phyloP scores from a whole-genome alignment of 139 green algal species.

The Tetraselmis chui region DNA sequence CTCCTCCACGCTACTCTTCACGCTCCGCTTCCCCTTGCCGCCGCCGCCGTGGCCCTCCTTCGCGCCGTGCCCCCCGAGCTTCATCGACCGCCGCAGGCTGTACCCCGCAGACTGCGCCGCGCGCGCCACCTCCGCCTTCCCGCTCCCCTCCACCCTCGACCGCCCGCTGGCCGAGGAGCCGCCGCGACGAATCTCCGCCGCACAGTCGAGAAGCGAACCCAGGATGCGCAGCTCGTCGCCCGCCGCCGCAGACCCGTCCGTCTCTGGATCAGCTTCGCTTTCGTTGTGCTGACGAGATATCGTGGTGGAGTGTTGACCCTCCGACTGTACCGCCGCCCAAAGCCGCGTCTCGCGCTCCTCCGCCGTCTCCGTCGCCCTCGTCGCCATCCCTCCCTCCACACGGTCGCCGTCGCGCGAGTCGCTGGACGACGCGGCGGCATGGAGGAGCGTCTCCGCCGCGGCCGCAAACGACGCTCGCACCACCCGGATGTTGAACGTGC shows the following conservation, averaged over 20 bases:
- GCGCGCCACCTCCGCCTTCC: neutral
- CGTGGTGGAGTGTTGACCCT: slow-evolving; percentile 7
- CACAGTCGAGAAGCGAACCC: neutral
- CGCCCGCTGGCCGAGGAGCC: neutral
- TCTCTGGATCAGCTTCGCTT: no score
- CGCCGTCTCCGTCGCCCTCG: neutral
- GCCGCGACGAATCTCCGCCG: neutral
- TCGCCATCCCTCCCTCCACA: no score
- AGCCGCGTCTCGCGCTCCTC: neutral
- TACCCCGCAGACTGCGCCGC: neutral
- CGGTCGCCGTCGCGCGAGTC: no score
- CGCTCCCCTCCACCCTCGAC: neutral
- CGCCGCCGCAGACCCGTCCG: no score
- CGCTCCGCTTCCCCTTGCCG: neutral
- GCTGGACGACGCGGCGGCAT: neutral
- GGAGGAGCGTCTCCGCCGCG: slow-evolving; percentile 18
- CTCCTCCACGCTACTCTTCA: neutral
- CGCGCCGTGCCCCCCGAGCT: no score
- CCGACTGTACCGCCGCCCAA: slow-evolving; percentile 15
- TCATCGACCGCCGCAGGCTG: no score
- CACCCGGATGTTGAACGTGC: slow-evolving; percentile 29
- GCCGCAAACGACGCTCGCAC: slow-evolving; percentile 18
- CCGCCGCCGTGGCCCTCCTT: neutral
- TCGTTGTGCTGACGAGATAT: neutral
- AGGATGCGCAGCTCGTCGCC: neutral